Conservation (phyloP, 257 asterid genomes). For the Striga asiatica region DNA sequence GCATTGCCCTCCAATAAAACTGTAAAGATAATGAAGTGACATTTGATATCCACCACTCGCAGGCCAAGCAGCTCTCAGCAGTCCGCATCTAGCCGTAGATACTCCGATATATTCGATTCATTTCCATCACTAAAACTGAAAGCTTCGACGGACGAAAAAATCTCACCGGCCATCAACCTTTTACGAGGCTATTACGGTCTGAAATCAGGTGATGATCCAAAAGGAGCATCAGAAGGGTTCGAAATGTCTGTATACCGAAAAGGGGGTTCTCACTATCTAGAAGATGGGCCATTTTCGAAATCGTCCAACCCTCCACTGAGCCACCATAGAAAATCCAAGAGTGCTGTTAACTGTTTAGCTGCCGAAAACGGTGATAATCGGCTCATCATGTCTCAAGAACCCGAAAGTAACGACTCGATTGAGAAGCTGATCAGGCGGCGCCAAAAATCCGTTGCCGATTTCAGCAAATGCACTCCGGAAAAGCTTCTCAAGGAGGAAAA, state of each 20-base stretch:
- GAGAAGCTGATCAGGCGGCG: conserved; percentile 45
- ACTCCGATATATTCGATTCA: conserved; percentile 70
- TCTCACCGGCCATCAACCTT: conserved; percentile 54
- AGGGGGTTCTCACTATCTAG: conserved; percentile 38
- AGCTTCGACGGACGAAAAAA: conserved; percentile 41
- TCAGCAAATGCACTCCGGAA: conserved; percentile 40
- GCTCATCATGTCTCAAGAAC: conserved; percentile 22
- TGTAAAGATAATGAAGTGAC: background rate
- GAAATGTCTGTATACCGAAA: conserved; percentile 54
- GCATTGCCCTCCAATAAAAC: background rate
- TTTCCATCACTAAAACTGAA: conserved; percentile 62
- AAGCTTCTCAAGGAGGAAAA: conserved; percentile 58
- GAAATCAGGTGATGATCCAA: conserved; percentile 21
- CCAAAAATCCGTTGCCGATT: conserved; percentile 51
- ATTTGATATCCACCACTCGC: conserved; percentile 22
- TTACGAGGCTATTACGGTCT: conserved; percentile 56
- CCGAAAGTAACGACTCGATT: conserved; percentile 22
- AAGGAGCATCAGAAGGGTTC: conserved; percentile 33
- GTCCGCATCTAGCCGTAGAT: conserved; percentile 33
- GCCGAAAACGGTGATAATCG: conserved; percentile 29
- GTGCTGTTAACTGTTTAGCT: conserved; percentile 42
- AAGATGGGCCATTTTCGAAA: conserved; percentile 32
- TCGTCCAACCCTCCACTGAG: conserved; percentile 32
- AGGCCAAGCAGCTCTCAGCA: conserved; percentile 52
- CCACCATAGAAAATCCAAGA: conserved; percentile 52